Base-by-base conservation (phyloP, 371 early-diverging fungal species). In the Apophysomyces ossiformis region DNA sequence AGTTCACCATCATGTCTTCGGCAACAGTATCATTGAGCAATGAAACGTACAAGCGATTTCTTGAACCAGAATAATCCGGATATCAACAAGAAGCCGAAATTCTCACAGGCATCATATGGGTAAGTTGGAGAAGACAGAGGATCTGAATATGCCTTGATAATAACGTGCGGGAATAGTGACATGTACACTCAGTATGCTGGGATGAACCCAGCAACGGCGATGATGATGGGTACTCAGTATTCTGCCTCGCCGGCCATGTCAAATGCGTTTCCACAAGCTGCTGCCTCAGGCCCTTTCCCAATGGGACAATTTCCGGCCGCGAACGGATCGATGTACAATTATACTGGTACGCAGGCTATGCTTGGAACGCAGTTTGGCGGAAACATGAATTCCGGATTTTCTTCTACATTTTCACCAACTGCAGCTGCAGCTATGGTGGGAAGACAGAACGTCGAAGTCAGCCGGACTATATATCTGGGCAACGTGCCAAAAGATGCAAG, bases 401-500 rank as follows among this genome's bases (percentile, higher is more conserved):
- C 62, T 15, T 13, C 45, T 63, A 16, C 58, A 11, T 69, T 64
- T 37, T 56, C 60, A 15, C 44, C 61, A 38, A 45, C 61, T 21
- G 43, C 57, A 12, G 60, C 65, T 32, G 64, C 66, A 18, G 61
- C 64, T 15, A 50, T 50, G 47, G 54, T 50, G 16, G 54, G 54
- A 9, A 50, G 54, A 21, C 54, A 50, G 4, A 71, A 63, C 21
- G 39, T 68, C 11, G 87, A 88, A 43, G 65, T 74, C 4, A 71
- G 79, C 44, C 83, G 93, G 16, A 93, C 93, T 6, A 82, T 94
- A 26, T 94, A 93, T 68, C 65, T 94, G 9, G 95, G 95, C 13
- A 87, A 85, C 47, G 72, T 94, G 5, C 84, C 85, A 11, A 64
- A 76, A 0, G 86, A 85, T 32, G 79, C 81, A 13, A 77, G 83